Percentiles rank a stretch among this genome's conserved stretches.
Conservation (phyloP, 805 yeast species). For the Candida caryicola region DNA sequence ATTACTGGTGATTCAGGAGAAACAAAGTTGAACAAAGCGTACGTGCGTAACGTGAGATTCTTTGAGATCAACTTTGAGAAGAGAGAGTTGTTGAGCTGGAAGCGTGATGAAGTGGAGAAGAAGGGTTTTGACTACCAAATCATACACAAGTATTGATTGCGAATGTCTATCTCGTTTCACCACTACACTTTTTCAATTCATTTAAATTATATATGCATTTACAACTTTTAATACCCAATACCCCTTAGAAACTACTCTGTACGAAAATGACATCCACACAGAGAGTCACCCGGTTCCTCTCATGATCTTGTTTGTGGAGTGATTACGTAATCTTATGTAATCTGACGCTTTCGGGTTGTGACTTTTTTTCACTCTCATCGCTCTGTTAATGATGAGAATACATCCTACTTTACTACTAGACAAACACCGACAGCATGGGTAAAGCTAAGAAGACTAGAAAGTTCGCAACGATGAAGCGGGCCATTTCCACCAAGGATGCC, state of each 20-base stretch:
- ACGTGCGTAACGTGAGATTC: slow-evolving; percentile 32
- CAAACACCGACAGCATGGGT: slow-evolving; percentile 59
- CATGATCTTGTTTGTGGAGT: no score
- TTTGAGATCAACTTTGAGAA: slow-evolving; percentile 31
- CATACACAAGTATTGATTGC: neutral
- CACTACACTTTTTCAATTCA: no score
- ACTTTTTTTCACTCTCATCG: neutral
- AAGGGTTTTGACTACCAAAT: slow-evolving; percentile 28
- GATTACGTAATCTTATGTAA: neutral
- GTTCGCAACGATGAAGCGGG: slow-evolving; percentile 89
- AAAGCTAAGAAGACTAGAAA: slow-evolving; percentile 95
- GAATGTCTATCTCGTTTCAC: no score
- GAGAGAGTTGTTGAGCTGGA: slow-evolving; percentile 36
- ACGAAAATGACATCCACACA: no score
- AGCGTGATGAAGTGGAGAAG: slow-evolving; percentile 24
- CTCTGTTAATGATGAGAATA: slow-evolving; percentile 6
- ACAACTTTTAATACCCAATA: no score
- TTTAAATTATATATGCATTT: no score
- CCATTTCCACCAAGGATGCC: slow-evolving; percentile 70
- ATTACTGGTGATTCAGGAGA: slow-evolving; percentile 37
- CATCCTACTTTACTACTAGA: neutral
- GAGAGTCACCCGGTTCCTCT: no score
- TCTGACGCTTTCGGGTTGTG: neutral
- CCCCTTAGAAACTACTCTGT: no score
- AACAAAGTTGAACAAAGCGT: slow-evolving; percentile 23